These are phyloP conservation scores for Blastobotrys illinoisensis DNA, from an alignment of 1,139 yeast genomes.

Conservation along the genomic window DNA sequence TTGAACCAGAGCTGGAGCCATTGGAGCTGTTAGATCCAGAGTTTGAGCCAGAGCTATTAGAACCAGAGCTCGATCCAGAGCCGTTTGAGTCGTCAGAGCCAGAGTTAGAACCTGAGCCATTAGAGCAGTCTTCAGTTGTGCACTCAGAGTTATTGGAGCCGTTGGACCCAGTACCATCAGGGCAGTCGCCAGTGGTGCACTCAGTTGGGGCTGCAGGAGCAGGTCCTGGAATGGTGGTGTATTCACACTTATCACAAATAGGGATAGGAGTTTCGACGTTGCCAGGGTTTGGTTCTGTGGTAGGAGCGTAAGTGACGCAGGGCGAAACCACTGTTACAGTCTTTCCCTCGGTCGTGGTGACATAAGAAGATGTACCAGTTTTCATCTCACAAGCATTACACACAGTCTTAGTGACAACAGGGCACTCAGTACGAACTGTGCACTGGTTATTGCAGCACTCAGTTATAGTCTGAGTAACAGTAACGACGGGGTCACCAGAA, in stretches of 20 bases:
- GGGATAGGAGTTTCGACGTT: background rate
- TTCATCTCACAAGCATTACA: background rate
- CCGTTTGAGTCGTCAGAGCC: background rate
- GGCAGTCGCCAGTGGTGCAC: background rate
- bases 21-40: background rate
- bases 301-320: slow-evolving; percentile 1
- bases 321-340: slow-evolving; percentile 3
- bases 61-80: background rate
- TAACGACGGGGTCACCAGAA: background rate
- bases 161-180: background rate
- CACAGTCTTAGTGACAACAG: background rate
- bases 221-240: background rate
- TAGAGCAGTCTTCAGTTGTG: background rate
- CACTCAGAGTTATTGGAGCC: background rate
- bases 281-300: slow-evolving; percentile 1
- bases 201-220: background rate
- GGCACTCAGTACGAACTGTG: background rate
- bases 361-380: slow-evolving; percentile 1
- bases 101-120: background rate
- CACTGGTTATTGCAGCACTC: background rate
- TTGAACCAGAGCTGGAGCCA: background rate
- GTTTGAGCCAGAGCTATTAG: background rate
- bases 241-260: background rate
- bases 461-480: background rate
- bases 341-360: background rate